phyloP scores from a whole-genome alignment of 2,329 filamentous ascomycete species.

The Fusarium globosum region DNA sequence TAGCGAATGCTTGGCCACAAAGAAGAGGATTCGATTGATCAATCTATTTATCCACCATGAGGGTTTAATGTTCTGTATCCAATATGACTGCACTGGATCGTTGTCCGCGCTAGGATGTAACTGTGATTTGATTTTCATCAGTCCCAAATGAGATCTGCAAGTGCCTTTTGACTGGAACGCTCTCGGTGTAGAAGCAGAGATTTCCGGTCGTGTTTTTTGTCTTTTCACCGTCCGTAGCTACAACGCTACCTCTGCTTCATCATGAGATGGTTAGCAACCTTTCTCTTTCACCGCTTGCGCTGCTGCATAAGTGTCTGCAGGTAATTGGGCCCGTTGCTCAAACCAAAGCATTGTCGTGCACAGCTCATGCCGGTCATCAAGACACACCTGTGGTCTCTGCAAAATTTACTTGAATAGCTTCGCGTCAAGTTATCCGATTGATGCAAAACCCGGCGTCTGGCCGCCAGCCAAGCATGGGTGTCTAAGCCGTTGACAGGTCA shows the following conservation, averaged over 20 bases:
- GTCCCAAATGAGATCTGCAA: conserved; percentile 30
- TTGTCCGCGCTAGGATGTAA: conserved; percentile 24
- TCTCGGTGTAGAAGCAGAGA: conserved; percentile 11
- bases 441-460: conserved; percentile 35
- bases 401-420: conserved; percentile 3
- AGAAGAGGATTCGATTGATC: conserved; percentile 17
- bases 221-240: conserved; percentile 1
- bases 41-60: conserved; percentile 25
- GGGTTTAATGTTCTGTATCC: conserved; percentile 15
- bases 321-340: conserved; percentile 23
- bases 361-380: conserved; percentile 25
- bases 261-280: conserved; percentile 19
- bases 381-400: conserved; percentile 35
- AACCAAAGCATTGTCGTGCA: conserved; percentile 28
- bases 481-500: conserved; percentile 38
- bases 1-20: conserved; percentile 9
- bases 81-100: conserved; percentile 21
- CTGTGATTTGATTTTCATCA: conserved; percentile 28
- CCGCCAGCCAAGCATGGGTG: conserved; percentile 36
- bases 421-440: conserved; percentile 21
- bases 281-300: conserved; percentile 43
- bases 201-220: not conserved
- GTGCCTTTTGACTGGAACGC: conserved; percentile 2
- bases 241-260: conserved; percentile 13
- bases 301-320: conserved; percentile 38